These are phyloP conservation scores for Trichoderma pleuroti DNA, from an alignment of 2,329 filamentous ascomycete genomes.

Conservation along the genomic window DNA sequence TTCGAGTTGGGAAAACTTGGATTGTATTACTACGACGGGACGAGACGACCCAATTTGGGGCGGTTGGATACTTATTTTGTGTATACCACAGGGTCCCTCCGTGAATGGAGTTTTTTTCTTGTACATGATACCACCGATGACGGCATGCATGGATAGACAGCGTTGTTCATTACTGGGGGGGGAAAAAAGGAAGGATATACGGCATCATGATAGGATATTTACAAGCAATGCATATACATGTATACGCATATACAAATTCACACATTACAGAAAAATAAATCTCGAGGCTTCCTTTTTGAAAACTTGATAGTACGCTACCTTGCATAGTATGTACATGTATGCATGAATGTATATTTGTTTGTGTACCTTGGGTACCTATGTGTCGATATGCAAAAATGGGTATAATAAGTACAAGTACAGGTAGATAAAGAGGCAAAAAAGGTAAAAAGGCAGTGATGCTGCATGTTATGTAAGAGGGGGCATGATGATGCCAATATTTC, in stretches of 20 bases:
- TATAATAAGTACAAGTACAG: background rate
- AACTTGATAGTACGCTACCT: background rate
- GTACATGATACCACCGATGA: conserved; percentile 4
- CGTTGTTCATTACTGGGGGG: background rate
- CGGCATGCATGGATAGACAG: conserved; percentile 2
- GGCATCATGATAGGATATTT: background rate
- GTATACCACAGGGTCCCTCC: background rate
- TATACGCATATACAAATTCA: background rate
- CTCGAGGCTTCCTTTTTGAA: background rate
- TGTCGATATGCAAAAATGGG: background rate
- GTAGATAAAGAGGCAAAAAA: background rate
- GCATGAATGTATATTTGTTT: background rate
- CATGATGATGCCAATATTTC: background rate
- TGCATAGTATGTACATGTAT: background rate
- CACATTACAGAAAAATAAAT: background rate
- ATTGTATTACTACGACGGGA: background rate
- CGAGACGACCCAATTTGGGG: background rate
- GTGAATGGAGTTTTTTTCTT: background rate
- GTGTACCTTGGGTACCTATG: too few relatives aligned
- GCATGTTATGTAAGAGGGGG: background rate
- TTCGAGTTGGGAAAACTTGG: background rate
- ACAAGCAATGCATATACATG: background rate
- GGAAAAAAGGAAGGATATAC: background rate
- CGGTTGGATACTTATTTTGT: background rate
- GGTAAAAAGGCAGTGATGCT: background rate